phyloP scores from a whole-genome alignment of 768 basidiomycete species.

The Paxillus rubicundulus region DNA sequence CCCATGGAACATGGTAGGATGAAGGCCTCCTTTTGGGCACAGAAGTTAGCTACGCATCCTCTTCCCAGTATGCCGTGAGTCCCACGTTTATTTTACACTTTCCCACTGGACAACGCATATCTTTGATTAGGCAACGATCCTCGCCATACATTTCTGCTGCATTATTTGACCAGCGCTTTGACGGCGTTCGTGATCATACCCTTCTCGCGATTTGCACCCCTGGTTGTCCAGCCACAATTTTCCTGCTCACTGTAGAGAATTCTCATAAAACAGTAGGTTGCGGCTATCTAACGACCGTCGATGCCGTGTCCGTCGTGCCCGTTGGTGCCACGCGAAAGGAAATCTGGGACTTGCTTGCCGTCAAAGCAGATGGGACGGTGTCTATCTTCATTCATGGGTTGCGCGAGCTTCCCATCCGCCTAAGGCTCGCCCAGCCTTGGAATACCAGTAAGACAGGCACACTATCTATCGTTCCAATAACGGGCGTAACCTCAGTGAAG shows the following conservation, averaged over 20 bases:
- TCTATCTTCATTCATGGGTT: constrained; percentile 62
- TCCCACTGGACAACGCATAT: constrained; percentile 2
- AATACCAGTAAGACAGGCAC: constrained; percentile 1
- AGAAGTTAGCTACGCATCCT: constrained; percentile 52
- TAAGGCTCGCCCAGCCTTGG: constrained; percentile 20
- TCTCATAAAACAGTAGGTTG: constrained; percentile 42
- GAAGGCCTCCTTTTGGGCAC: constrained; percentile 74
- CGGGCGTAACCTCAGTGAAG: constrained; percentile 42
- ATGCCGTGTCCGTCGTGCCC: constrained; percentile 53
- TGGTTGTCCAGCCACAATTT: constrained; percentile 43
- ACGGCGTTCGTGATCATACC: constrained; percentile 50
- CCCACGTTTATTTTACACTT: not conserved
- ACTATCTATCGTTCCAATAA: constrained; percentile 13
- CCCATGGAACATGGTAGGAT: constrained; percentile 61
- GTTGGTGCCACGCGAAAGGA: constrained; percentile 60
- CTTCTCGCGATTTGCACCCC: constrained; percentile 58
- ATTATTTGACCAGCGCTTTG: constrained; percentile 64
- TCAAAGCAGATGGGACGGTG: constrained; percentile 55
- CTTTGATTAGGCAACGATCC: constrained; percentile 14
- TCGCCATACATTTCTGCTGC: constrained; percentile 45
- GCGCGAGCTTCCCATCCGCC: constrained; percentile 39
- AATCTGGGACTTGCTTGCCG: constrained; percentile 67
- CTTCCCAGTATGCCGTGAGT: constrained; percentile 52
- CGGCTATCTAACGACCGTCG: constrained; percentile 34
- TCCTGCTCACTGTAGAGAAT: constrained; percentile 44